Conservation (phyloP, 2,329 filamentous ascomycete genomes). For the Sporothrix brunneoviolacea region DNA sequence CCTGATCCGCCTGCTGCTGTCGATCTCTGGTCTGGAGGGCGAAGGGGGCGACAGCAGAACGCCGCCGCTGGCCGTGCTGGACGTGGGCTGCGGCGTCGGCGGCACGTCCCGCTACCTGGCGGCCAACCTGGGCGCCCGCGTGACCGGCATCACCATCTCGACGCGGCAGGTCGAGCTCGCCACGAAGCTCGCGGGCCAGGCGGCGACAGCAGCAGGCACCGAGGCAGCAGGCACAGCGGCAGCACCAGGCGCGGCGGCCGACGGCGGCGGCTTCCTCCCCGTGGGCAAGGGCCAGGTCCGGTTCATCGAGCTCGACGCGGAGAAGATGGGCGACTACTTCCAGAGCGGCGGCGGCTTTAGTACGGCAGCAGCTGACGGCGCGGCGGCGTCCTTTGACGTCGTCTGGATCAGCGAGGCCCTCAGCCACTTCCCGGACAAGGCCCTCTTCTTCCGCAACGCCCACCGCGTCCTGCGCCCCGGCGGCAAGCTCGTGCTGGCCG, state of each 20-base stretch:
- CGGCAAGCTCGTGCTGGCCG: constrained; percentile 50
- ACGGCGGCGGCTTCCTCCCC: constrained; percentile 28
- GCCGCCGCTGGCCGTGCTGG: constrained; percentile 37
- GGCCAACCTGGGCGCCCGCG: constrained; percentile 41
- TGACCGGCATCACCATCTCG: constrained; percentile 56
- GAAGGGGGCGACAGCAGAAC: constrained; percentile 15
- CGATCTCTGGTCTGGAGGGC: constrained; percentile 34
- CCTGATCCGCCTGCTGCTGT: constrained; percentile 49
- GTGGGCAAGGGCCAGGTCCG: constrained; percentile 41
- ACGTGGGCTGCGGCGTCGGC: constrained; percentile 56
- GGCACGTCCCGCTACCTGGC: constrained; percentile 53
- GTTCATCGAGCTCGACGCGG: constrained; percentile 54
- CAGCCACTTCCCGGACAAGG: constrained; percentile 54
- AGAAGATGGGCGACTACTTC: constrained; percentile 52
- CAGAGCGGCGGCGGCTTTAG: too few relatives aligned
- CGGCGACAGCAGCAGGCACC: constrained; percentile 23
- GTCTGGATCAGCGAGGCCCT: constrained; percentile 59
- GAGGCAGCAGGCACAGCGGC: constrained; percentile 14
- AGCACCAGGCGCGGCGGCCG: neutral
- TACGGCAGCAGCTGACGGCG: constrained; percentile 17
- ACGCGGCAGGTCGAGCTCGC: constrained; percentile 53
- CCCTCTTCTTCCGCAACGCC: constrained; percentile 50
- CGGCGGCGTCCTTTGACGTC: constrained; percentile 37
- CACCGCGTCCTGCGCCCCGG: constrained; percentile 39
- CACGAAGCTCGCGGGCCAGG: constrained; percentile 38